These are phyloP conservation scores for Ceratocystis smalleyi DNA, from an alignment of 2,329 filamentous ascomycete species.

Conservation along the genomic window DNA sequence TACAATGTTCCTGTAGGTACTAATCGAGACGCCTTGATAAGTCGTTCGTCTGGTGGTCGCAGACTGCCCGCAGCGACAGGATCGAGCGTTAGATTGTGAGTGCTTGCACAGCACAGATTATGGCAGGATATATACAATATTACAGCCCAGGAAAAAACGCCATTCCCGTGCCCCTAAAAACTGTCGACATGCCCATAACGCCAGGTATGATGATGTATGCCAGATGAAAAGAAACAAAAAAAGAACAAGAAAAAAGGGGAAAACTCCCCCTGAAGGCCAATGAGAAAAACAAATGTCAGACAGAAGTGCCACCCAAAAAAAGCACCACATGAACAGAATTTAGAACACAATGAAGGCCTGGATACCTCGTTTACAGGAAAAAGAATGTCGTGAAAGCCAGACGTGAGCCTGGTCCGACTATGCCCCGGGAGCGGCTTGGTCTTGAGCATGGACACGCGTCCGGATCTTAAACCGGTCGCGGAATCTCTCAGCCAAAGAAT, in stretches of 20 bases:
- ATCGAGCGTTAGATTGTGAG: neutral
- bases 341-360: neutral
- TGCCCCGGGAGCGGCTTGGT: neutral
- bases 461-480: constrained; percentile 39
- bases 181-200: neutral
- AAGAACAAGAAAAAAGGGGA: neutral
- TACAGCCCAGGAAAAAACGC: neutral
- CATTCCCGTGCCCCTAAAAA: neutral
- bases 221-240: neutral
- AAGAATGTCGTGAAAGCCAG: neutral
- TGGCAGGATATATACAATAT: neutral
- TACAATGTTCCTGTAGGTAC: too few species aligned
- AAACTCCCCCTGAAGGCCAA: neutral
- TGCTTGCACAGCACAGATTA: neutral
- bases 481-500: constrained; percentile 34
- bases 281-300: neutral
- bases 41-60: too few species aligned
- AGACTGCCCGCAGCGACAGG: too few species aligned
- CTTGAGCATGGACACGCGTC: constrained; percentile 28
- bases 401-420: neutral
- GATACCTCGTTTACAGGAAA: neutral
- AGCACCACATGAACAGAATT: neutral
- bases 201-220: neutral
- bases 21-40: too few species aligned
- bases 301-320: neutral